Percentiles rank a stretch among this genome's conserved stretches.
Conservation (phyloP, 441 rosid species). For the Jatropha multifida region DNA sequence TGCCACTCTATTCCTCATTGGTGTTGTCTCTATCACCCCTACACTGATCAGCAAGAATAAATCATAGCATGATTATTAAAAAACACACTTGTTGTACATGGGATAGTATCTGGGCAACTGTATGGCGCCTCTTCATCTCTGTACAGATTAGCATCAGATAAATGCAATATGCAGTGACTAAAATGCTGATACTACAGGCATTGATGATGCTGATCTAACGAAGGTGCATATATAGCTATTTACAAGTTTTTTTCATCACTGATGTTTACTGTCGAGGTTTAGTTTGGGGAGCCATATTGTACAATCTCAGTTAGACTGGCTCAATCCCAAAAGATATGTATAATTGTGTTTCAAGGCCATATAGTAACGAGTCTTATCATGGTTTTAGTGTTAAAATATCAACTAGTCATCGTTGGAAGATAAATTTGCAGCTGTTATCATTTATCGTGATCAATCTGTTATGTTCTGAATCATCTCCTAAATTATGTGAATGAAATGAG, state of each 20-base stretch:
- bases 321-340: not conserved
- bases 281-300: not conserved
- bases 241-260: not conserved
- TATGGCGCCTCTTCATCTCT: conserved; percentile 13
- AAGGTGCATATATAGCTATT: not conserved
- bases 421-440: not conserved
- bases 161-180: conserved; percentile 15
- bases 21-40: conserved; percentile 72
- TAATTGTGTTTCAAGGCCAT: not conserved
- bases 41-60: conserved; percentile 60
- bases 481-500: no score
- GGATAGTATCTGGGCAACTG: not conserved
- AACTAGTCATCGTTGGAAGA: not conserved
- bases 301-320: not conserved
- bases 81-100: conserved; percentile 24
- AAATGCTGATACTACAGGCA: conserved; percentile 8
- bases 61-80: conserved; percentile 19
- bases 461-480: not conserved
- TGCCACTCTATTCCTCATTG: conserved; percentile 76
- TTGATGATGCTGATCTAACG: not conserved
- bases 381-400: not conserved
- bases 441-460: not conserved
- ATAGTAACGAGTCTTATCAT: not conserved
- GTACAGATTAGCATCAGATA: conserved; percentile 35
- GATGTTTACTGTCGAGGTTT: not conserved